phyloP scores from a whole-genome alignment of 2,329 filamentous ascomycete genomes.

The Penicillium freii region DNA sequence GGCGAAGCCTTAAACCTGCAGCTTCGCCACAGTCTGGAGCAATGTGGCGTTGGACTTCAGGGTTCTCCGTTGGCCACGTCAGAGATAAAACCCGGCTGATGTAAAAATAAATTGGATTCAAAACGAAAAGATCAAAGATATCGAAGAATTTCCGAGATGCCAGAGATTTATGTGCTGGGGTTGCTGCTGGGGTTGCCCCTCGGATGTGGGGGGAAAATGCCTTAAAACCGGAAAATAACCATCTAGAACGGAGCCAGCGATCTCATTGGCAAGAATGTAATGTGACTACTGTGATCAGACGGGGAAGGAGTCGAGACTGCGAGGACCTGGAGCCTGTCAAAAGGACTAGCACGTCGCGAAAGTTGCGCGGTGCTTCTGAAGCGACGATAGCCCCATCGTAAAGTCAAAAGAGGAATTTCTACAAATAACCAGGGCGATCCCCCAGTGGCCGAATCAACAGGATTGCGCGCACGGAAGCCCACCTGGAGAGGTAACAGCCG shows the following conservation, averaged over 20 bases:
- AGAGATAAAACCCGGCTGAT: conserved; percentile 22
- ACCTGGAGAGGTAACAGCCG: conserved; percentile 5
- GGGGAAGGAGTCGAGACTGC: conserved; percentile 17
- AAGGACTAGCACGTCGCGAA: conserved; percentile 1
- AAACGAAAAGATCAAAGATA: not conserved
- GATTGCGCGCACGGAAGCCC: conserved; percentile 19
- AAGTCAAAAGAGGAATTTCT: conserved; percentile 16
- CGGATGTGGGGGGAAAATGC: conserved; percentile 20
- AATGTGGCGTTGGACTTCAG: conserved; percentile 20
- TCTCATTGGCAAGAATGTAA: conserved; percentile 27
- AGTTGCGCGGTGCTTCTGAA: conserved; percentile 16
- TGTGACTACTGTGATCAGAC: conserved; percentile 23
- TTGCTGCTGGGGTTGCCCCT: conserved; percentile 14
- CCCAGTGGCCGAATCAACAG: conserved; percentile 3
- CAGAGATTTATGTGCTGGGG: conserved; percentile 17
- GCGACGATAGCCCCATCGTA: conserved; percentile 10
- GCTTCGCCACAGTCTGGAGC: conserved; percentile 40
- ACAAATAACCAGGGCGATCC: conserved; percentile 11
- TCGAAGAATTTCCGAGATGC: conserved; percentile 1
- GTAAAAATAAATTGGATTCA: conserved; percentile 6
- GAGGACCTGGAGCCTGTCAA: conserved; percentile 15
- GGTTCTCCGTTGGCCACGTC: conserved; percentile 33
- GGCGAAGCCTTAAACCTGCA: conserved; percentile 28
- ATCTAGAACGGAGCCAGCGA: conserved; percentile 18
- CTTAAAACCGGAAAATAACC: conserved; percentile 14